Percentiles rank a stretch among this genome's conserved stretches.
These are phyloP conservation scores for Cryoendolithus antarcticus DNA, from an alignment of 2,329 filamentous ascomycete genomes.

Conservation along the genomic window DNA sequence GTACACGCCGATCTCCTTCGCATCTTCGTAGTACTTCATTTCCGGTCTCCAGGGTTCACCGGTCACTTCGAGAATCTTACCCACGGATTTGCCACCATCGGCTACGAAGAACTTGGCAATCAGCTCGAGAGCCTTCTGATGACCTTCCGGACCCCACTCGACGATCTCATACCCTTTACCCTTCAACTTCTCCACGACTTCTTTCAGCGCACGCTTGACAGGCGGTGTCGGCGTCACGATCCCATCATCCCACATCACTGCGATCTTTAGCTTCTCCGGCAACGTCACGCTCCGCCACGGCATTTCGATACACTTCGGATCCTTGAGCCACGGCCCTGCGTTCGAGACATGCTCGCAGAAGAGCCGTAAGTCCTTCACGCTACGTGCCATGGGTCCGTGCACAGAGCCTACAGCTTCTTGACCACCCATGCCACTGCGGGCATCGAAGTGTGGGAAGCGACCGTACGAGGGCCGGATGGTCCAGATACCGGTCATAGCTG, in stretches of 20 bases:
- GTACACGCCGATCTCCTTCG: slow-evolving; percentile 30
- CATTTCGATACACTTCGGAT: slow-evolving; percentile 41
- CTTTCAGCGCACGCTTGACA: slow-evolving; percentile 42
- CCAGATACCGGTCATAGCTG: slow-evolving; percentile 47
- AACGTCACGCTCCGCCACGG: slow-evolving; percentile 38
- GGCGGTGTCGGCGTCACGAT: slow-evolving; percentile 50
- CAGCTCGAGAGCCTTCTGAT: slow-evolving; percentile 38
- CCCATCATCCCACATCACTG: slow-evolving; percentile 46
- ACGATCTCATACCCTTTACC: slow-evolving; percentile 42
- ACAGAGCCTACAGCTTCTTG: slow-evolving; percentile 54
- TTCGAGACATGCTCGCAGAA: slow-evolving; percentile 30
- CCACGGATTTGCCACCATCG: slow-evolving; percentile 39
- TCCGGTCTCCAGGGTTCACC: slow-evolving; percentile 37
- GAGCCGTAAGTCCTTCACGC: slow-evolving; percentile 38
- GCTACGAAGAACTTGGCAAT: slow-evolving; percentile 36
- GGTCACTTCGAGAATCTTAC: slow-evolving; percentile 28
- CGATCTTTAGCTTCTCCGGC: slow-evolving; percentile 44
- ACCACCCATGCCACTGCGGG: slow-evolving; percentile 47
- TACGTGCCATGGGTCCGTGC: slow-evolving; percentile 50
- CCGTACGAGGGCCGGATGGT: slow-evolving; percentile 46
- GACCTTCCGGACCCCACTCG: slow-evolving; percentile 43
- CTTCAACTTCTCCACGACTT: slow-evolving; percentile 41
- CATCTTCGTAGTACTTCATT: slow-evolving; percentile 33
- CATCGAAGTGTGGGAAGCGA: slow-evolving; percentile 45
- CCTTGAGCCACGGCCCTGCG: slow-evolving; percentile 39